Conservation (phyloP, 2,329 filamentous ascomycete species). For the Berkeleyomyces rouxiae region DNA sequence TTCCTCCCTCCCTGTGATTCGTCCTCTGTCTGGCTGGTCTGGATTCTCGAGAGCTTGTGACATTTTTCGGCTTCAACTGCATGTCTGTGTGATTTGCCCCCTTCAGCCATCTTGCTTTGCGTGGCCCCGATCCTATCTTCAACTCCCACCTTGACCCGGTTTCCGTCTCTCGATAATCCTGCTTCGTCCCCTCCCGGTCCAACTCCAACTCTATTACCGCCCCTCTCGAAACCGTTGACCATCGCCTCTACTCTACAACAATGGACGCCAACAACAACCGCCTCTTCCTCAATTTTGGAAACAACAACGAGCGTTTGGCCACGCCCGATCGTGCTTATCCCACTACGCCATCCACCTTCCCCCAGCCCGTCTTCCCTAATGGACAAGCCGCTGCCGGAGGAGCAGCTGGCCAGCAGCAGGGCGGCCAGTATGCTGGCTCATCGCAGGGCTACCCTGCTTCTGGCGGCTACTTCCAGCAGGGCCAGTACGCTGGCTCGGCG, state of each 20-base stretch:
- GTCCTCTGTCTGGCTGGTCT: background rate
- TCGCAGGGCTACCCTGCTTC: slow-evolving; percentile 26
- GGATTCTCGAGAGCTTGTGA: background rate
- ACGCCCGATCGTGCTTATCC: slow-evolving; percentile 53
- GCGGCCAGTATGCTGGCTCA: slow-evolving; percentile 9
- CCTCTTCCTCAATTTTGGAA: slow-evolving; percentile 50
- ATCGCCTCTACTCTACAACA: slow-evolving; percentile 16
- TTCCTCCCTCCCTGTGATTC: background rate
- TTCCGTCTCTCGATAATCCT: background rate
- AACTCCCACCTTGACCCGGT: background rate
- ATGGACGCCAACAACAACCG: slow-evolving; percentile 44
- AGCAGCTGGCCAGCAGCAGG: slow-evolving; percentile 20
- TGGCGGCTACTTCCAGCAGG: slow-evolving; percentile 27
- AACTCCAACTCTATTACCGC: background rate
- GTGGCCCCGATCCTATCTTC: background rate
- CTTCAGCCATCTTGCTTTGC: background rate
- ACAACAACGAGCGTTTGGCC: slow-evolving; percentile 46
- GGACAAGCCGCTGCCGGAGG: slow-evolving; percentile 23
- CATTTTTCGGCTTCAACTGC: background rate
- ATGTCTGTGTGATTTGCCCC: background rate
- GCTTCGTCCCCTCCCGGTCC: background rate
- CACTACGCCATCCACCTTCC: slow-evolving; percentile 89
- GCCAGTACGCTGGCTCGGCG: slow-evolving; percentile 21
- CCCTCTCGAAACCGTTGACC: background rate
- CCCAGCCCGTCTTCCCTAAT: slow-evolving; percentile 59